Conservation (phyloP, 1,139 yeast species). For the Candida smagusa region DNA sequence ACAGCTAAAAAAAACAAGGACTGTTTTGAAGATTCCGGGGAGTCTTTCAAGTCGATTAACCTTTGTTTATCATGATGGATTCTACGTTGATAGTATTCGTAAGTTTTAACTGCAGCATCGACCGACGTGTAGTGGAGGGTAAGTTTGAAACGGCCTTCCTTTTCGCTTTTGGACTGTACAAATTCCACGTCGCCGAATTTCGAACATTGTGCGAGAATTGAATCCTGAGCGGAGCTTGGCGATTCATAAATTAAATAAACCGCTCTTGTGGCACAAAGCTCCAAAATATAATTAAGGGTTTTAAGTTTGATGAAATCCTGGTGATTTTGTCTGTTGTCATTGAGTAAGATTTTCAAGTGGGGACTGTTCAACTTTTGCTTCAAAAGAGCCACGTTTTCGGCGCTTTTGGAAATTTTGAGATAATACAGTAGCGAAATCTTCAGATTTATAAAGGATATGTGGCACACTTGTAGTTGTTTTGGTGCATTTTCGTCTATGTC, state of each 20-base stretch:
- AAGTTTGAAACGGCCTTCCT: conserved; percentile 10
- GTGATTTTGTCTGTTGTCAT: conserved; percentile 17
- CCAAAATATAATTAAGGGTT: conserved; percentile 41
- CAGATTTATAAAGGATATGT: conserved; percentile 40
- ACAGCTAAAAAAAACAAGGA: conserved; percentile 17
- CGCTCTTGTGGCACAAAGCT: conserved; percentile 37
- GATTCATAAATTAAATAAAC: not conserved
- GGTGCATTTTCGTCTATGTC: conserved; percentile 15
- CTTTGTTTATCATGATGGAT: conserved; percentile 23
- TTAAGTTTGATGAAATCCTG: conserved; percentile 42
- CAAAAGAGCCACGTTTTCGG: conserved; percentile 24
- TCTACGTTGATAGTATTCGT: conserved; percentile 28
- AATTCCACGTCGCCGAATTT: conserved; percentile 39
- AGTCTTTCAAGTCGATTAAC: conserved; percentile 15
- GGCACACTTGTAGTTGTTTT: conserved; percentile 26
- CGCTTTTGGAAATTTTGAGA: conserved; percentile 30
- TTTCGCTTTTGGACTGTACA: conserved; percentile 14
- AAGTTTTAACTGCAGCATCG: conserved; percentile 38
- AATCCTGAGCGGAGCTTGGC: conserved; percentile 4
- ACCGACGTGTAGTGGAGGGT: conserved; percentile 39
- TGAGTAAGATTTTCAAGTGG: conserved; percentile 29
- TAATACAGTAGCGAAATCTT: conserved; percentile 34
- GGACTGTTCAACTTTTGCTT: conserved; percentile 28
- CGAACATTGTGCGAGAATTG: conserved; percentile 21
- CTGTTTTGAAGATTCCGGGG: conserved; percentile 6